These are phyloP conservation scores for Hippophae gyantsensis DNA, from an alignment of 306 rosid genomes.

Conservation along the genomic window DNA sequence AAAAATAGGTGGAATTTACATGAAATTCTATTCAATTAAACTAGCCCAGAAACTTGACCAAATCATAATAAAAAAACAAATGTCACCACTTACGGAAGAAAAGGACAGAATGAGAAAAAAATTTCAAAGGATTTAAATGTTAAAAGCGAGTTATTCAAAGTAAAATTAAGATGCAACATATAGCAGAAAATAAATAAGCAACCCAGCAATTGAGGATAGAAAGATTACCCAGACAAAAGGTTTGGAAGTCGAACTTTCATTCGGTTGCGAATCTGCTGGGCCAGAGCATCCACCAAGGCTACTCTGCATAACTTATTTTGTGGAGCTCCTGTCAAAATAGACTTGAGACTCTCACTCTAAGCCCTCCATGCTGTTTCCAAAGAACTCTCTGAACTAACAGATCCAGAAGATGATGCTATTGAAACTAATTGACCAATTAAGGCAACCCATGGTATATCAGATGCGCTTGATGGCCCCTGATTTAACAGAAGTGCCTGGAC, in stretches of 20 bases:
- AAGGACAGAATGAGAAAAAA: too few relatives aligned
- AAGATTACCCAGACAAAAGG: constrained; percentile 78
- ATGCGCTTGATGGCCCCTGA: constrained; percentile 80
- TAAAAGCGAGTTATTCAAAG: too few relatives aligned
- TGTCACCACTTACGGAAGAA: too few relatives aligned
- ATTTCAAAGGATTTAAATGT: too few relatives aligned
- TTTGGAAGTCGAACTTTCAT: constrained; percentile 90
- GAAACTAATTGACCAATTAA: constrained; percentile 89
- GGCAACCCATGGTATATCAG: constrained; percentile 94
- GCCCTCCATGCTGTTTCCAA: constrained; percentile 98
- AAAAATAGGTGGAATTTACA: too few relatives aligned
- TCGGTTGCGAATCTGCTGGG: constrained; percentile 81
- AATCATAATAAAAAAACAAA: too few relatives aligned
- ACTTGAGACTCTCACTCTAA: constrained; percentile 90
- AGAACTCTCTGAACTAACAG: constrained; percentile 77
- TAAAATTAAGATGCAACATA: background rate
- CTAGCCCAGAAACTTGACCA: too few relatives aligned
- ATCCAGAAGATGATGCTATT: constrained; percentile 87
- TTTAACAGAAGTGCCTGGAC: constrained; percentile 85
- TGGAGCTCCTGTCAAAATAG: constrained; percentile 88
- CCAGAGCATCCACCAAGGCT: constrained; percentile 86
- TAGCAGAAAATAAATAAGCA: background rate
- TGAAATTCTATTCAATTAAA: too few relatives aligned
- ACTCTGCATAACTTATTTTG: constrained; percentile 87
- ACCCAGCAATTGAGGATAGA: constrained; percentile 8